These are phyloP conservation scores for Drechslera avenae DNA, from an alignment of 2,329 filamentous ascomycete species.

Conservation along the genomic window DNA sequence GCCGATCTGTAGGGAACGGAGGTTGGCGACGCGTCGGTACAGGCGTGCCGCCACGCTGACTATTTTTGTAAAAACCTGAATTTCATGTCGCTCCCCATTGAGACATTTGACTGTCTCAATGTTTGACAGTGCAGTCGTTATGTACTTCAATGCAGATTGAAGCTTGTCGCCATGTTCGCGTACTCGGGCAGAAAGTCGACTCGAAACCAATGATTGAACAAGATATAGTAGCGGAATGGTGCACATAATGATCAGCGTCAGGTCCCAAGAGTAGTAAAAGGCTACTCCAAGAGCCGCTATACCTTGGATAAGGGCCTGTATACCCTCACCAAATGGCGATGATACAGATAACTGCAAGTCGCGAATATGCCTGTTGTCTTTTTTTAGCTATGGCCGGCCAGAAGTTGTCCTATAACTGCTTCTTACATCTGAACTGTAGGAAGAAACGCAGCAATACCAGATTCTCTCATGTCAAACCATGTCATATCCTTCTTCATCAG, in stretches of 20 bases:
- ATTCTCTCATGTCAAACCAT: slow-evolving; percentile 79
- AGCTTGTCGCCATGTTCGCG: slow-evolving; percentile 70
- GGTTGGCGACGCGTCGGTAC: slow-evolving; percentile 71
- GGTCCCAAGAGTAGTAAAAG: slow-evolving; percentile 79
- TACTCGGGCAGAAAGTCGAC: slow-evolving; percentile 68
- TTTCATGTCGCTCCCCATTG: slow-evolving; percentile 74
- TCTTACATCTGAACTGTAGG: slow-evolving; percentile 74
- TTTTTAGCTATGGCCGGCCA: background rate
- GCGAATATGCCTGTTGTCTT: slow-evolving; percentile 69
- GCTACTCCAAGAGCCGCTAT: slow-evolving; percentile 72
- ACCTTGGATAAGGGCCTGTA: slow-evolving; percentile 68
- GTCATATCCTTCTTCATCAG: slow-evolving; percentile 74
- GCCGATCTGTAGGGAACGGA: slow-evolving; percentile 73
- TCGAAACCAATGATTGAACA: slow-evolving; percentile 65
- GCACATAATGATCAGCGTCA: slow-evolving; percentile 79
- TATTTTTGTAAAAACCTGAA: slow-evolving; percentile 65
- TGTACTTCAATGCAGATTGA: slow-evolving; percentile 71
- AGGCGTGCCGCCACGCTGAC: slow-evolving; percentile 64
- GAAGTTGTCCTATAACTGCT: slow-evolving; percentile 7
- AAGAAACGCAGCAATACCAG: slow-evolving; percentile 74
- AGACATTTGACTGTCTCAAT: slow-evolving; percentile 89
- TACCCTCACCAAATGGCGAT: slow-evolving; percentile 73
- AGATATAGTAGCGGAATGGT: slow-evolving; percentile 71
- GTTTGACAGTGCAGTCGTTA: slow-evolving; percentile 69
- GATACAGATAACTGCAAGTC: slow-evolving; percentile 83